Evolutionary conservation across 2,329 filamentous ascomycete species (phyloP).

Genomic region (Teratosphaeria epicoccoides): DNA sequence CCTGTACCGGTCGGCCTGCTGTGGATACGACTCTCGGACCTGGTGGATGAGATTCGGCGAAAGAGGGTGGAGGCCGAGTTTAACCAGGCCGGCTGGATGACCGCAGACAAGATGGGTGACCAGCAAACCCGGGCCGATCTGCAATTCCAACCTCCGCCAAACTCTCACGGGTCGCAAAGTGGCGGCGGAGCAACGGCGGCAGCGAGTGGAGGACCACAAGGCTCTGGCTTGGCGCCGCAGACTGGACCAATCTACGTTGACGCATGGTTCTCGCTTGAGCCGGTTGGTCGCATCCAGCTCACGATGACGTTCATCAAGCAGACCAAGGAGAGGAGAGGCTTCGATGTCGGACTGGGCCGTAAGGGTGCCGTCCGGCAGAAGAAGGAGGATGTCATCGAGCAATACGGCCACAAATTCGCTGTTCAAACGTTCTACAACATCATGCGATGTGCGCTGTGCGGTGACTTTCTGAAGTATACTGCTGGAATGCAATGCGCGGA

Average conservation of each 20-base stretch:
- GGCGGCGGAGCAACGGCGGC: slow-evolving; percentile 28
- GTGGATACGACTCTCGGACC: slow-evolving; percentile 94
- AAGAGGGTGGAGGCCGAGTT: slow-evolving; percentile 97
- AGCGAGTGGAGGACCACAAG: slow-evolving; percentile 29
- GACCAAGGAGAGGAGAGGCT: slow-evolving; percentile 66
- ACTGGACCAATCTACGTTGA: slow-evolving; percentile 57
- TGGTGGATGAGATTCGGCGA: slow-evolving; percentile 91
- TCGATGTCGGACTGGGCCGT: slow-evolving; percentile 82
- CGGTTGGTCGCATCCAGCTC: slow-evolving; percentile 82
- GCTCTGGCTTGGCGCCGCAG: slow-evolving; percentile 37
- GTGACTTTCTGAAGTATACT: slow-evolving; percentile 96
- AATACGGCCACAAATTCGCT: slow-evolving; percentile 98
- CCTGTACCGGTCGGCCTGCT: slow-evolving; percentile 87
- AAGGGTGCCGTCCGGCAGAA: slow-evolving; percentile 94
- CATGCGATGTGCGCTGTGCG: slow-evolving; percentile 96
- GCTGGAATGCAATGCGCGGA: slow-evolving; percentile 98
- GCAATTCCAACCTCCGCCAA: slow-evolving; percentile 43
- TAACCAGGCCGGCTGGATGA: slow-evolving; percentile 91
- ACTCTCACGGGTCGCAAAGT: slow-evolving; percentile 22
- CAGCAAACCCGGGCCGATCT: slow-evolving; percentile 43
- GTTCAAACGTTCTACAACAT: slow-evolving; percentile 99
- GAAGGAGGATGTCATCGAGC: slow-evolving; percentile 96
- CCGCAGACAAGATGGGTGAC: slow-evolving; percentile 84
- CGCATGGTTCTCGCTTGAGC: slow-evolving; percentile 94
- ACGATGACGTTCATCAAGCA: slow-evolving; percentile 89